A percentile compares a stretch with the other conserved stretches of the same genome.
These are phyloP conservation scores for Phycomyces nitens DNA, from an alignment of 192 early-diverging fungal genomes.

Conservation along the genomic window DNA sequence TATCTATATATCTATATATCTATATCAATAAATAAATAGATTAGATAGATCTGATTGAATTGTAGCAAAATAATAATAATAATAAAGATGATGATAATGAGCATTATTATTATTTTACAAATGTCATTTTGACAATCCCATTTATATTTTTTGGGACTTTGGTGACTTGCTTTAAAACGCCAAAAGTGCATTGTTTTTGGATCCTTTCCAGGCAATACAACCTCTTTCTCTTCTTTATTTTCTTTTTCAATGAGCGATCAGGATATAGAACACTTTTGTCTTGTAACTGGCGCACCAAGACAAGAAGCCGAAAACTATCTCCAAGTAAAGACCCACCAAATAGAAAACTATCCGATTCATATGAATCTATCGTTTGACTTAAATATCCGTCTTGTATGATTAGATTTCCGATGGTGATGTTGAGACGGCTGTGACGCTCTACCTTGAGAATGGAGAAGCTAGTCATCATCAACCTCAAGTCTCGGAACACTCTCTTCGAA, in stretches of 20 bases:
- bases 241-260: constrained; percentile 3
- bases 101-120: no score
- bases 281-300: constrained; percentile 70
- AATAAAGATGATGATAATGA: no score
- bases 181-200: no score
- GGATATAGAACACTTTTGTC: constrained; percentile 53
- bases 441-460: constrained; percentile 73
- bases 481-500: constrained; percentile 8
- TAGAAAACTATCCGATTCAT: neutral
- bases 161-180: constrained; percentile 1
- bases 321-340: constrained; percentile 40
- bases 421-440: constrained; percentile 77
- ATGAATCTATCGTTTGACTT: neutral
- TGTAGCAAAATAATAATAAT: no score
- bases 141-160: no score
- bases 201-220: neutral
- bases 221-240: neutral
- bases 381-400: neutral
- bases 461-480: constrained; percentile 35
- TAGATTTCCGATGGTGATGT: constrained; percentile 76
- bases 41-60: no score
- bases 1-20: no score
- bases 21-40: no score
- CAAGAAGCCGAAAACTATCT: constrained; percentile 68
- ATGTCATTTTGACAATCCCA: no score